Percentiles rank a stretch among this genome's conserved stretches.
Evolutionary conservation across 306 rosid species (phyloP).

Genomic region (Lotus japonicus): DNA sequence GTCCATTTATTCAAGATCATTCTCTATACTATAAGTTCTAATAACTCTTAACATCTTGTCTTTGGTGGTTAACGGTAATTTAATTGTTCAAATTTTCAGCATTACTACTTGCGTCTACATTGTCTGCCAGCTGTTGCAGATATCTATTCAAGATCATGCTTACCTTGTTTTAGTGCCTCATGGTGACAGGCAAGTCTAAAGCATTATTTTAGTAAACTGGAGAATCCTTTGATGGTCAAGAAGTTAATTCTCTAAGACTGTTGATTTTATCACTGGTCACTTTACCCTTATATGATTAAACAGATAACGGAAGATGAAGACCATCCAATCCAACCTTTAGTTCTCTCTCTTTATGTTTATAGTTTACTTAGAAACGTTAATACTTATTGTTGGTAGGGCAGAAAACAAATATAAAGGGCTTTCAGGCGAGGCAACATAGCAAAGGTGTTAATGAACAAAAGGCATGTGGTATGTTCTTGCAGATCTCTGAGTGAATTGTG

Average conservation of each 20-base stretch:
- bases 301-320: not conserved
- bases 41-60: not conserved
- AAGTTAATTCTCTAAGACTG: too few species aligned
- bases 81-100: conserved; percentile 36
- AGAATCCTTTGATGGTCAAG: too few species aligned
- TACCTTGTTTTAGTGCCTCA: conserved; percentile 45
- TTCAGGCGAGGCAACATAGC: conserved; percentile 27
- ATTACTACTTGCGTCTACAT: conserved; percentile 52
- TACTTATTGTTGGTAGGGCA: conserved; percentile 43
- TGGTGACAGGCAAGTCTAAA: conserved; percentile 56
- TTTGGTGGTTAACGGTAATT: conserved; percentile 12
- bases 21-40: not conserved
- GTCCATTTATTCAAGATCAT: too few species aligned
- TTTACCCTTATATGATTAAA: not conserved
- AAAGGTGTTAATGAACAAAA: conserved; percentile 21
- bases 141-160: conserved; percentile 60
- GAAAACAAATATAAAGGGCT: conserved; percentile 57
- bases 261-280: not conserved
- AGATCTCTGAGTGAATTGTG: not conserved
- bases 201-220: too few species aligned
- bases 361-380: conserved; percentile 16
- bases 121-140: conserved; percentile 50
- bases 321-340: not conserved
- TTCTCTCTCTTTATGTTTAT: conserved; percentile 7
- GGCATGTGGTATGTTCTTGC: not conserved